These are phyloP conservation scores for Saksenaea vasiformis DNA, from an alignment of 371 early-diverging fungal genomes.

Conservation along the genomic window DNA sequence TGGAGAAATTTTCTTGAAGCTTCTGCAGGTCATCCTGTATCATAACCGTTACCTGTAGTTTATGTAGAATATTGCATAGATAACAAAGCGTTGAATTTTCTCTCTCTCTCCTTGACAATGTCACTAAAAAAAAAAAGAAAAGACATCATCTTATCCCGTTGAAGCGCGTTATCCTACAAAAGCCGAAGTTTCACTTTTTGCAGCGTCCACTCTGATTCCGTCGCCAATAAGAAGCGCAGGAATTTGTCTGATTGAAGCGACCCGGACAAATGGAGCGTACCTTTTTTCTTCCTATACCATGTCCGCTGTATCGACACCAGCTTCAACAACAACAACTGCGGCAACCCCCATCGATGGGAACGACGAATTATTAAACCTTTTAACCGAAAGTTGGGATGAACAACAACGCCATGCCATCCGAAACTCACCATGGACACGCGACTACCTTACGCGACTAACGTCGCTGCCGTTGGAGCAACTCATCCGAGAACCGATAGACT, in stretches of 20 bases:
- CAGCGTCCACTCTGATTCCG: too few relatives aligned
- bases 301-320: neutral
- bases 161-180: too few relatives aligned
- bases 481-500: constrained; percentile 49
- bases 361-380: constrained; percentile 28
- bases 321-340: neutral
- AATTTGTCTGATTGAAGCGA: neutral
- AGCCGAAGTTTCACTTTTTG: too few relatives aligned
- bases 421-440: constrained; percentile 51
- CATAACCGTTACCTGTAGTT: neutral
- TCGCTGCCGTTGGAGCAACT: constrained; percentile 61
- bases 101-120: neutral
- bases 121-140: neutral
- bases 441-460: constrained; percentile 66
- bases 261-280: neutral
- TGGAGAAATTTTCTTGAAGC: neutral
- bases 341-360: constrained; percentile 16
- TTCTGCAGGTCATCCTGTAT: neutral
- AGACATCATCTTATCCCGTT: neutral
- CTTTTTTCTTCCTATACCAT: neutral
- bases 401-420: constrained; percentile 14
- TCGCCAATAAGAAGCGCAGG: neutral
- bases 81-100: neutral
- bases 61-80: neutral
- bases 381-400: constrained; percentile 24